Conservation (phyloP, 2,329 filamentous ascomycete species). For the Acarospora socialis region DNA sequence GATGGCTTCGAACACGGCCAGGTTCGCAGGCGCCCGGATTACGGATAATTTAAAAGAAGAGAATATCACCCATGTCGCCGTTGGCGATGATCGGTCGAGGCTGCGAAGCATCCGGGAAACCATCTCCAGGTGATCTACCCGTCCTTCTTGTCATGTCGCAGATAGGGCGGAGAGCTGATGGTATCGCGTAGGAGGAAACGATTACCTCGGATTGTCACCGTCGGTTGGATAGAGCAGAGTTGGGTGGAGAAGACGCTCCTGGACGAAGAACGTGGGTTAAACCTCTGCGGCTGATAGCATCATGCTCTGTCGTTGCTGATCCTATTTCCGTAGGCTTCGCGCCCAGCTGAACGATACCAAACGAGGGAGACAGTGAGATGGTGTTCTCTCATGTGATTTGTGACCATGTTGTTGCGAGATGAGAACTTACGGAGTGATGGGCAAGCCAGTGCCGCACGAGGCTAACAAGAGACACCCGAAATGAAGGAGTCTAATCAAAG, state of each 20-base stretch:
- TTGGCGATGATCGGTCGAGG: constrained; percentile 35
- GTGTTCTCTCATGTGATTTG: too few species aligned
- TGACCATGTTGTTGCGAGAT: too few species aligned
- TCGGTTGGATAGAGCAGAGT: constrained; percentile 62
- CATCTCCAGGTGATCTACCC: constrained; percentile 27
- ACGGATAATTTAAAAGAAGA: constrained; percentile 36
- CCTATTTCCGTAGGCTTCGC: too few species aligned
- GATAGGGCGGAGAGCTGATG: constrained; percentile 10
- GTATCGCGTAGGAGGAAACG: constrained; percentile 23
- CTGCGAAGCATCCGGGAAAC: constrained; percentile 32
- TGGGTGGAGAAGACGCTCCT: constrained; percentile 67
- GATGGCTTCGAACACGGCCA: constrained; percentile 42
- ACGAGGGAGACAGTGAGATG: too few species aligned
- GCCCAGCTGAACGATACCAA: too few species aligned
- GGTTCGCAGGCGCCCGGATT: constrained; percentile 55
- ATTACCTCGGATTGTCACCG: constrained; percentile 55
- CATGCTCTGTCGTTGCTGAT: too few species aligned
- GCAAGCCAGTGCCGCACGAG: too few species aligned
- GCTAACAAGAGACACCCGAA: too few species aligned
- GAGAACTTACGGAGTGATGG: too few species aligned
- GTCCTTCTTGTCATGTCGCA: not conserved
- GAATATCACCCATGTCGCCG: constrained; percentile 57
- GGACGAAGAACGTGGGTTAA: constrained; percentile 52
- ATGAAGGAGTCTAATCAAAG: too few species aligned
- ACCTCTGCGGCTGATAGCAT: too few species aligned